phyloP scores from a whole-genome alignment of 2,329 filamentous ascomycete genomes.

The Aspergillus sojae region DNA sequence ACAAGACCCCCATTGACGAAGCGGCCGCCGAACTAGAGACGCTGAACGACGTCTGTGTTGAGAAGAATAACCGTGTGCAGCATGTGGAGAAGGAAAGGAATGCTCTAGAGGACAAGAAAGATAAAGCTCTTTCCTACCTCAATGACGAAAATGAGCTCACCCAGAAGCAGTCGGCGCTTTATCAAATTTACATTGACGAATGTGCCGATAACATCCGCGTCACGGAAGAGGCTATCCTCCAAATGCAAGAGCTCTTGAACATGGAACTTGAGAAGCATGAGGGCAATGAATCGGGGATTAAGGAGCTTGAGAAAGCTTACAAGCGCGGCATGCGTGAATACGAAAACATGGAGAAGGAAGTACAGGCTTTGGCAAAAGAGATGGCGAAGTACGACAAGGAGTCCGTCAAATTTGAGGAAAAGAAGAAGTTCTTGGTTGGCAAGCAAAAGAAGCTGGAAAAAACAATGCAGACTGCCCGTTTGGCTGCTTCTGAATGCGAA shows the following conservation, averaged over 20 bases:
- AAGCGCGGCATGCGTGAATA: slow-evolving; percentile 81
- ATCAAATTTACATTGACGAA: slow-evolving; percentile 87
- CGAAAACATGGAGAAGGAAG: slow-evolving; percentile 78
- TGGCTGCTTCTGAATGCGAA: slow-evolving; percentile 72
- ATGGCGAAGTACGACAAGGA: slow-evolving; percentile 94
- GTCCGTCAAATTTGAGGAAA: slow-evolving; percentile 95
- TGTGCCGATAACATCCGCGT: slow-evolving; percentile 87
- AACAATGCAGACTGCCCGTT: slow-evolving; percentile 74
- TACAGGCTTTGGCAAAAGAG: slow-evolving; percentile 79
- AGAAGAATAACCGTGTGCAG: slow-evolving; percentile 93
- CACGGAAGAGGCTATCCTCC: slow-evolving; percentile 84
- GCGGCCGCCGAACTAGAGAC: slow-evolving; percentile 85
- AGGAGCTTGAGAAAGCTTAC: slow-evolving; percentile 82
- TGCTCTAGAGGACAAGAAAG: slow-evolving; percentile 91
- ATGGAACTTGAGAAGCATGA: slow-evolving; percentile 89
- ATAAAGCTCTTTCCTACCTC: slow-evolving; percentile 86
- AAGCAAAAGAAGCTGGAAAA: slow-evolving; percentile 97
- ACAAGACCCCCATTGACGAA: slow-evolving; percentile 96
- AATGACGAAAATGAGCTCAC: slow-evolving; percentile 91
- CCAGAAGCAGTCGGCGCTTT: slow-evolving; percentile 85
- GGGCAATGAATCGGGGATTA: slow-evolving; percentile 87
- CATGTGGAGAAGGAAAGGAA: slow-evolving; percentile 98
- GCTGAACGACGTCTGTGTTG: slow-evolving; percentile 89
- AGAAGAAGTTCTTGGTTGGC: slow-evolving; percentile 86
- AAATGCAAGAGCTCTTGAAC: slow-evolving; percentile 85